These are phyloP conservation scores for Vigna radiata DNA, from an alignment of 306 rosid species.

Conservation along the genomic window DNA sequence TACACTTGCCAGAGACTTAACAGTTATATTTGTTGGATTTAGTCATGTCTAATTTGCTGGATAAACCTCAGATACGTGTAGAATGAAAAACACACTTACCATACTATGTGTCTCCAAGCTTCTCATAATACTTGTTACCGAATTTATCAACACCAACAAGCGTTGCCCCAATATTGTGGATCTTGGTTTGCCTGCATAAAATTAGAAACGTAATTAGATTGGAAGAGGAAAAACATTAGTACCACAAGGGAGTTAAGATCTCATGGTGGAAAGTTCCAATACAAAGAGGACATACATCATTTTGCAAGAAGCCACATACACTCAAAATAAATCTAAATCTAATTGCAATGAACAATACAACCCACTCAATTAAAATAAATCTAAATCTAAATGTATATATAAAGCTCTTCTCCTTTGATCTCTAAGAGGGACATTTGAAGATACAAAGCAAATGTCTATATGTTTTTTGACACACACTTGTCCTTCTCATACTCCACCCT, in stretches of 20 bases:
- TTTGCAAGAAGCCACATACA: not conserved
- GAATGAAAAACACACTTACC: conserved; percentile 59
- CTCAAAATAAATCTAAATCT: conserved; percentile 1
- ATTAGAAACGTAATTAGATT: conserved; percentile 40
- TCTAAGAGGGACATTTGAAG: conserved; percentile 9
- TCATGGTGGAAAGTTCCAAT: conserved; percentile 3
- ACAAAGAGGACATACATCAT: not conserved
- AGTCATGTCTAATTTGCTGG: conserved; percentile 18
- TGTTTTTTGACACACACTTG: not conserved
- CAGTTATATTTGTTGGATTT: conserved; percentile 3
- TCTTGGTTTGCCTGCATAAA: conserved; percentile 87
- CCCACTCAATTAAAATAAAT: not conserved
- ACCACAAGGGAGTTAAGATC: conserved; percentile 17
- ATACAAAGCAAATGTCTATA: not conserved
- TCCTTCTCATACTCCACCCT: no score
- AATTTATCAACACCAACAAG: conserved; percentile 92
- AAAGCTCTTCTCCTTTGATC: conserved; percentile 17
- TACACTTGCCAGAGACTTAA: no score
- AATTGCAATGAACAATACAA: not conserved
- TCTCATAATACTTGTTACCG: conserved; percentile 94
- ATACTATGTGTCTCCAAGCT: conserved; percentile 59
- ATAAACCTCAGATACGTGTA: conserved; percentile 15
- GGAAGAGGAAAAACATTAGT: conserved; percentile 8
- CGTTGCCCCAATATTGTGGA: conserved; percentile 90
- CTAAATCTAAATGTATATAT: not conserved